Conservation (phyloP, 2,329 filamentous ascomycete genomes). For the Teratosphaeria destructans region DNA sequence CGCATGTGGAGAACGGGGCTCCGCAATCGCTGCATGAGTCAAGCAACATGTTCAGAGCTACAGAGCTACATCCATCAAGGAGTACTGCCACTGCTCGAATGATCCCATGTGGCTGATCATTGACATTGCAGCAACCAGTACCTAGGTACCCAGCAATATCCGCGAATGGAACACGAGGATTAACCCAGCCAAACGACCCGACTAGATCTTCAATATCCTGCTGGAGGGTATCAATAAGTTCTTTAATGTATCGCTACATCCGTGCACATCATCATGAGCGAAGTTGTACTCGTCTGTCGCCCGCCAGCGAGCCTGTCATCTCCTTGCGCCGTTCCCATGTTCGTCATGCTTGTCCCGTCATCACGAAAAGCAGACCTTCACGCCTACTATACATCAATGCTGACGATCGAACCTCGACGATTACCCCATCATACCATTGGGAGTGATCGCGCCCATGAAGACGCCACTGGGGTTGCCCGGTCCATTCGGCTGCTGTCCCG, state of each 20-base stretch:
- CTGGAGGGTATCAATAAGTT: neutral
- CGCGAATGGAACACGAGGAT: too few relatives aligned
- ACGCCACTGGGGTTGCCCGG: neutral
- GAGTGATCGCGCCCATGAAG: conserved; percentile 3
- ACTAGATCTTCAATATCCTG: too few relatives aligned
- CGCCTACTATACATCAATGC: neutral
- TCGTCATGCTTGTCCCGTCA: neutral
- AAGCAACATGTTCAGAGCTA: too few relatives aligned
- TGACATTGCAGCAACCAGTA: too few relatives aligned
- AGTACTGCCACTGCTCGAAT: too few relatives aligned
- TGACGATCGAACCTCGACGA: neutral
- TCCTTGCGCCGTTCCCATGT: neutral
- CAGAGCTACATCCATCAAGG: too few relatives aligned
- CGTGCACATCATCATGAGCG: neutral
- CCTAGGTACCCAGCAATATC: too few relatives aligned
- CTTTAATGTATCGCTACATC: neutral
- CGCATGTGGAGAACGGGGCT: neutral
- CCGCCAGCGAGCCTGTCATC: neutral
- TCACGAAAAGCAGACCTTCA: neutral
- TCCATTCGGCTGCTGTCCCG: neutral
- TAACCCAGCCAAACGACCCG: too few relatives aligned
- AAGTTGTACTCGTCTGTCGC: neutral
- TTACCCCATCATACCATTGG: conserved; percentile 1
- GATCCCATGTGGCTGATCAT: too few relatives aligned
- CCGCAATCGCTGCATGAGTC: neutral